Evolutionary conservation across 805 yeast genomes (phyloP), one percentile per base, ranked within the genome.

Genomic region (Trichomonascus vanleenenianus): DNA sequence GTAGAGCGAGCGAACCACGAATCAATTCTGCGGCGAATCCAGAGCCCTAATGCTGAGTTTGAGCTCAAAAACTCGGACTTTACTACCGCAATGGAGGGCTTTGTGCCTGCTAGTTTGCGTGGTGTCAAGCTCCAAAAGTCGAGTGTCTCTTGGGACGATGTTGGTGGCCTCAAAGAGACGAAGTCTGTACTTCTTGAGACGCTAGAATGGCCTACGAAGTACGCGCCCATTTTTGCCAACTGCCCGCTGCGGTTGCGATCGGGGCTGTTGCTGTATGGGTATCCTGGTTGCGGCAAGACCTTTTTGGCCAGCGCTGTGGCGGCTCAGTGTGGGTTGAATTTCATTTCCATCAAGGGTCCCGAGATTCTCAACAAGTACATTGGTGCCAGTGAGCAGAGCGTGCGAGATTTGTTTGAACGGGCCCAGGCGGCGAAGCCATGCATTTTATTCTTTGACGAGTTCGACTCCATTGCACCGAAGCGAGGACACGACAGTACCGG

Each of bases 401-500:
- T 93, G 2, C 73, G 98, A 49, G 97, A 91, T 48, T 70, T 93
- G 40, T 93, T 93, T 62, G 96, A 89, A 52, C 73, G 95, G 30
- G 98, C 97, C 0, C 93, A 84, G 59, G 83, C 95, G 19, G 96
- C 96, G 2, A 87, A 85, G 57, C 97, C 97, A 0, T 91, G 97
- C 57, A 79, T 91, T 27, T 66, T 91, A 44, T 89, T 91, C 60
- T 89, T 91, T 63, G 97, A 91, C 65, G 97, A 91, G 59, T 89
- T 91, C 62, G 97, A 91, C 56, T 88, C 97, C 0, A 87, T 93
- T 58, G 97, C 97, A 0, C 97, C 97, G 0, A 89, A 89, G 61
- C 81, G 97, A 37, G 97, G 97, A 2, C 97, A 89, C 58, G 98
- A 91, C 61, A 85, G 95, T 1, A 89, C 97, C 0, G 97, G 97